phyloP scores from a whole-genome alignment of 1,284 basidiomycete species.

The Cutaneotrichosporon mucoides region DNA sequence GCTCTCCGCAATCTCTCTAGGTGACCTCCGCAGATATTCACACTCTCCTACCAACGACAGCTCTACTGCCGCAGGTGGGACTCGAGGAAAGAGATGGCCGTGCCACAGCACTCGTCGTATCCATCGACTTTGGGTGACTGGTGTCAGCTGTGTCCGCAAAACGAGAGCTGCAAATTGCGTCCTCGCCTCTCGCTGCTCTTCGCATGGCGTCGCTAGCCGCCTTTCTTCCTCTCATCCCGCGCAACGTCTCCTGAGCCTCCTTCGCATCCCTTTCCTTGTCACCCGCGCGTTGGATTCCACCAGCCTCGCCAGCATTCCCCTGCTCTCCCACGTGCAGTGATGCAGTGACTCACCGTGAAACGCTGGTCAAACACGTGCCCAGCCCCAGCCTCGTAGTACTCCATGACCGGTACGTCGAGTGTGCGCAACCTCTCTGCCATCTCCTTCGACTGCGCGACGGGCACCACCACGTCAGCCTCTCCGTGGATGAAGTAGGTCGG shows the following conservation, averaged over 20 bases:
- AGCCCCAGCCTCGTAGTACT: conserved; percentile 17
- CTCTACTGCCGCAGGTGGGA: background rate
- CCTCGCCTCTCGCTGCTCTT: too few relatives aligned
- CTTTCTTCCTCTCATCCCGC: too few relatives aligned
- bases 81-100: background rate
- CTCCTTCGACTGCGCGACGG: conserved; percentile 18
- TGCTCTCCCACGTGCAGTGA: too few relatives aligned
- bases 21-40: too few relatives aligned
- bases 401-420: conserved; percentile 16
- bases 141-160: background rate
- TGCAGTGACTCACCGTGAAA: conserved; percentile 22
- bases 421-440: conserved; percentile 19
- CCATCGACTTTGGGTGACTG: background rate
- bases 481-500: conserved; percentile 33
- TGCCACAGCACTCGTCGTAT: conserved; percentile 1
- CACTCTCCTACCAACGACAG: too few relatives aligned
- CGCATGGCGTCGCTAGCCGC: too few relatives aligned
- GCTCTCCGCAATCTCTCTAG: too few relatives aligned
- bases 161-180: too few relatives aligned
- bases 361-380: conserved; percentile 28
- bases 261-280: too few relatives aligned
- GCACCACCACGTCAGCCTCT: conserved; percentile 19
- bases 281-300: too few relatives aligned
- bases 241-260: too few relatives aligned
- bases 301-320: too few relatives aligned